Base-by-base conservation (phyloP, 371 early-diverging fungal genomes). In the Zychaea mexicana region DNA sequence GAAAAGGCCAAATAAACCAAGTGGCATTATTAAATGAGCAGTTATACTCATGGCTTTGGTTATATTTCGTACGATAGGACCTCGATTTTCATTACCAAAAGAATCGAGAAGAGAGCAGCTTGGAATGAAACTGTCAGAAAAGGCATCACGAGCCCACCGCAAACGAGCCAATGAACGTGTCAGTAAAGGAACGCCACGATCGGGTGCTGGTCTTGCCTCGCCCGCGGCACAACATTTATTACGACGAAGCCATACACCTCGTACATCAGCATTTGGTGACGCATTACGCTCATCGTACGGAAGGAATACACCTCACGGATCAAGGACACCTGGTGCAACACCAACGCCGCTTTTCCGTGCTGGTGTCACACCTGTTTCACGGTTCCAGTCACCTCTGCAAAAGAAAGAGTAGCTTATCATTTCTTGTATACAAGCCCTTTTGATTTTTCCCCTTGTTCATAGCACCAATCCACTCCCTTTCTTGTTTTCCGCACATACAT, bases 41-140 rank as follows among this genome's bases (percentile, higher is more conserved):
- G n/a, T n/a, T n/a, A n/a, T n/a, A n/a, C n/a, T n/a, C n/a, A n/a
- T n/a, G n/a, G n/a, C n/a, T n/a, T n/a, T n/a, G n/a, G n/a, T n/a
- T n/a, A n/a, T n/a, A n/a, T n/a, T n/a, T n/a, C n/a, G n/a, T 58
- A 19, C 28, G 22, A 53, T 28, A 70, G 71, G 78, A 0, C 87
- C 85, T 7, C 81, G 71, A 32, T 92, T 90, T 59, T 77, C 81
- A 26, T 68, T 92, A 31, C 89, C 90, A 7, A 79, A 84, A 28
- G 83, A 88, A 15, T 88, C 90, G 0, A 72, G 78, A 30, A 73
- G 92, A 10, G 92, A 92, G 38, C 67, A 83, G 60, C 56, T 92
- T n/a, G 88, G 85, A 4, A 85, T 86, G 66, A 77, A 74, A 27
- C 62, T 91, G 8, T 81, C 88, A 1, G 90, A 90, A 58, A 83